Conservation (phyloP, 768 basidiomycete species). For the Phlebiopsis gigantea region DNA sequence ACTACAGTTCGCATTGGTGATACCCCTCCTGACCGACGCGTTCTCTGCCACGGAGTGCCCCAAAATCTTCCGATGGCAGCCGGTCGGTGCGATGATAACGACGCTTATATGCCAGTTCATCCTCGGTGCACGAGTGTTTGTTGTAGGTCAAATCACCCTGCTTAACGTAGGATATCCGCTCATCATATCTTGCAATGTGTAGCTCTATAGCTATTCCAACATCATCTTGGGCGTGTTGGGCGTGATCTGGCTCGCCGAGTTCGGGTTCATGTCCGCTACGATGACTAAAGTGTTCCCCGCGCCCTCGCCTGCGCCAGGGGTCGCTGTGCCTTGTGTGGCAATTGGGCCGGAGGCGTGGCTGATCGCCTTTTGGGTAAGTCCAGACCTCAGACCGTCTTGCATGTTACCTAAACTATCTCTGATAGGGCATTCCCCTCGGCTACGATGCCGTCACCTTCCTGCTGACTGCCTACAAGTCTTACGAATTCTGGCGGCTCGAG, state of each 20-base stretch:
- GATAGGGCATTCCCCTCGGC: background rate
- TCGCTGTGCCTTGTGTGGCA: background rate
- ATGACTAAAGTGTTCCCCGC: background rate
- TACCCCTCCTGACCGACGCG: background rate
- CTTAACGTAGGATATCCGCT: background rate
- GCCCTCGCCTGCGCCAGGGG: background rate
- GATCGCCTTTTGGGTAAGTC: background rate
- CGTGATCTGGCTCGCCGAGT: background rate
- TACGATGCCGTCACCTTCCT: constrained; percentile 2
- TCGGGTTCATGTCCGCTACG: background rate
- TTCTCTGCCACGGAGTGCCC: background rate
- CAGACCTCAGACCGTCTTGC: background rate
- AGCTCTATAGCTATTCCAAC: background rate
- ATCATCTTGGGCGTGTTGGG: background rate
- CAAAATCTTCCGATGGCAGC: background rate
- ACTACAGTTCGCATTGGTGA: background rate
- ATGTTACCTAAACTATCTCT: background rate
- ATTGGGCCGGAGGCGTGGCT: background rate
- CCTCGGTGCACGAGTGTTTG: background rate
- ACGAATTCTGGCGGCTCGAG: background rate
- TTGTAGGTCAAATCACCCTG: background rate
- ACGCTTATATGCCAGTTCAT: background rate
- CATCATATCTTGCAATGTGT: background rate
- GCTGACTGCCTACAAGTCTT: background rate
- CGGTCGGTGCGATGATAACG: background rate